Evolutionary conservation across 176 grass and related monocot genomes (phyloP), one percentile per base, ranked within the genome.

Genomic region (Avena atlantica): DNA sequence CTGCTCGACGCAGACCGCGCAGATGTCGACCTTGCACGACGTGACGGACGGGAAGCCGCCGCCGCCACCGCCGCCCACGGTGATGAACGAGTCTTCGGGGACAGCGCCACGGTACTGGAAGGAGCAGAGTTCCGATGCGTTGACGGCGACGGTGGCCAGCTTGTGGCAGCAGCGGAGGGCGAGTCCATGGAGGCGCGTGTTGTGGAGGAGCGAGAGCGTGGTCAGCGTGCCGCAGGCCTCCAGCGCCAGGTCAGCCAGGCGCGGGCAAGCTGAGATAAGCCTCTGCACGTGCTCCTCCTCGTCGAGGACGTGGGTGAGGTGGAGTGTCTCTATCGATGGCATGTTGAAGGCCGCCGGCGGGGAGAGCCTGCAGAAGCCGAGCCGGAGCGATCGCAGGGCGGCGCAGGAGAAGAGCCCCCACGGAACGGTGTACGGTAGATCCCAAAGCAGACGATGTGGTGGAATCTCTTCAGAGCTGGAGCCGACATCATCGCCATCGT

Each of bases 131-230:
- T 64, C 25, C 1, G 78, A 64, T 0, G 85, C 3, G 68, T 72
- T 12, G 42, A 73, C 25, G 12, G 27, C 20, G 27, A 81, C 44
- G 8, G 24, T 1, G 55, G 19, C 5, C 8, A 87, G 85, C 0
- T 19, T 10, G 78, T 87, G 27, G 78, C 78, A 87, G 68, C 56
- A 87, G 16, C 45, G 78, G 8, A 87, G 19, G 8, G 27, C 20
- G 7, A 87, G 67, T 20, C 40, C 17, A 8, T 27, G 85, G 67
- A 87, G 78, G 42, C 67, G 4, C 1, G 11, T 73, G 70, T 73
- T 34, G 25, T 0, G 2, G 23, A 17, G 1, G 5, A 87, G 15
- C 25, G 25, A 61, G 78, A 87, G 55, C 19, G 7, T 8, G 55
- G 85, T 40, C 5, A 87, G 1, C 0, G 0, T 12, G 1, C 0